These are phyloP conservation scores for Cladosporium sp. DNA, from an alignment of 2,329 filamentous ascomycete species.

Conservation along the genomic window DNA sequence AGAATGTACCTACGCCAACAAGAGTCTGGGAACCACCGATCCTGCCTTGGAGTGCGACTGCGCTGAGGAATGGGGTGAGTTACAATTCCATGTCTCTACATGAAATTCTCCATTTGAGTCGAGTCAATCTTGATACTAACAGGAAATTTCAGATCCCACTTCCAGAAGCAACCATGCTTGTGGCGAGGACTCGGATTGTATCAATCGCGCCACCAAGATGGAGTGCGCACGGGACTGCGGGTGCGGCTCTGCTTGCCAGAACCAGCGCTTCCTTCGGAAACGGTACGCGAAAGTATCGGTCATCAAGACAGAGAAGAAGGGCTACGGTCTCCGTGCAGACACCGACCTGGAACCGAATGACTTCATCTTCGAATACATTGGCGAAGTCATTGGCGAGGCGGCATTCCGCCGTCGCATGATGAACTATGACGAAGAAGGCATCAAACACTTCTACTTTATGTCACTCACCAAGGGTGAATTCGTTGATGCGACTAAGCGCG, in stretches of 20 bases:
- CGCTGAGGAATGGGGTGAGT: conserved; percentile 87
- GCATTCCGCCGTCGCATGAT: conserved; percentile 86
- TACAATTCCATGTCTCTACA: neutral
- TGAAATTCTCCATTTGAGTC: neutral
- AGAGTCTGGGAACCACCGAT: conserved; percentile 85
- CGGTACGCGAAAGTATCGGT: conserved; percentile 89
- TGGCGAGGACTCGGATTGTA: conserved; percentile 94
- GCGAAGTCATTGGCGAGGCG: conserved; percentile 92
- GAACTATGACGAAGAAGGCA: conserved; percentile 91
- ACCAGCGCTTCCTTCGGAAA: conserved; percentile 88
- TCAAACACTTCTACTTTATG: conserved; percentile 99
- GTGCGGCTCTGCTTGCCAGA: conserved; percentile 83
- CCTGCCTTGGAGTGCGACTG: conserved; percentile 96
- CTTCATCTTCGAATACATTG: conserved; percentile 97
- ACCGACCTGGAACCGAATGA: conserved; percentile 72
- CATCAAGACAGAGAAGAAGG: conserved; percentile 97
- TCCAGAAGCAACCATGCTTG: conserved; percentile 71
- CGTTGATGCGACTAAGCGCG: conserved; percentile 94
- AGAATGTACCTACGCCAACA: conserved; percentile 86
- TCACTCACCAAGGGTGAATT: conserved; percentile 94
- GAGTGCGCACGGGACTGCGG: conserved; percentile 86
- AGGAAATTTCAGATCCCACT: conserved; percentile 42
- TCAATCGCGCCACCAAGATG: conserved; percentile 97
- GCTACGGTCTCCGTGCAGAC: conserved; percentile 84
- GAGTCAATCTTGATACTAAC: conserved; percentile 30